Evolutionary conservation across 805 yeast genomes (phyloP).

Genomic region (Saccharomycopsis schoenii): DNA sequence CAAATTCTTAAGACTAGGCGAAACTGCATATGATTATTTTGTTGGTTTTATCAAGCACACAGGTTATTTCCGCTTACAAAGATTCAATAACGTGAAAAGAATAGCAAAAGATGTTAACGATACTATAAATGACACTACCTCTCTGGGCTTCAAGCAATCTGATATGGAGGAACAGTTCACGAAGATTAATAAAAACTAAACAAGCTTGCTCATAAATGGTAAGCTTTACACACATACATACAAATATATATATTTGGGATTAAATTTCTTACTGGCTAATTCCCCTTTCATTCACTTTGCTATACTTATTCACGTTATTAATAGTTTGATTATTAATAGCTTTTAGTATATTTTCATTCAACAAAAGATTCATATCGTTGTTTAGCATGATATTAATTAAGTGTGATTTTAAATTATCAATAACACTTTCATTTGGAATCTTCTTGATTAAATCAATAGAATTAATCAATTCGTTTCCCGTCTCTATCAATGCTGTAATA

Average conservation of each 20-base stretch:
- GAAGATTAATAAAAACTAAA: not conserved
- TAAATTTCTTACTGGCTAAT: not conserved
- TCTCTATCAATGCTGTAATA: constrained; percentile 61
- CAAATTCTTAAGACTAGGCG: constrained; percentile 52
- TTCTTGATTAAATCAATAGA: constrained; percentile 59
- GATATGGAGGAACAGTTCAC: not conserved
- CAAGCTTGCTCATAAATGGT: not conserved
- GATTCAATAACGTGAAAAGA: constrained; percentile 23
- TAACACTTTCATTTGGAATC: constrained; percentile 51
- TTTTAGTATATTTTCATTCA: constrained; percentile 46
- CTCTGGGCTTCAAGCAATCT: not conserved
- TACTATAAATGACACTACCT: constrained; percentile 20
- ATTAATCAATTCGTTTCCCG: constrained; percentile 54
- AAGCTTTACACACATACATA: not conserved
- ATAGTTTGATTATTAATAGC: constrained; percentile 46
- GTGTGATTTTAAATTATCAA: constrained; percentile 55
- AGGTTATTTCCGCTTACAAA: constrained; percentile 40
- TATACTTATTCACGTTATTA: constrained; percentile 26
- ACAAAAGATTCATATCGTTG: constrained; percentile 43
- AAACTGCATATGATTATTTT: constrained; percentile 41
- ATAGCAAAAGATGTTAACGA: constrained; percentile 25
- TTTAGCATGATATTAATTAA: constrained; percentile 53
- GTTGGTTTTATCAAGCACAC: constrained; percentile 34
- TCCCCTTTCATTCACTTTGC: constrained; percentile 27
- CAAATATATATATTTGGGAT: not conserved